Conservation (phyloP, 805 yeast species). For the Allodekkera sacchari region DNA sequence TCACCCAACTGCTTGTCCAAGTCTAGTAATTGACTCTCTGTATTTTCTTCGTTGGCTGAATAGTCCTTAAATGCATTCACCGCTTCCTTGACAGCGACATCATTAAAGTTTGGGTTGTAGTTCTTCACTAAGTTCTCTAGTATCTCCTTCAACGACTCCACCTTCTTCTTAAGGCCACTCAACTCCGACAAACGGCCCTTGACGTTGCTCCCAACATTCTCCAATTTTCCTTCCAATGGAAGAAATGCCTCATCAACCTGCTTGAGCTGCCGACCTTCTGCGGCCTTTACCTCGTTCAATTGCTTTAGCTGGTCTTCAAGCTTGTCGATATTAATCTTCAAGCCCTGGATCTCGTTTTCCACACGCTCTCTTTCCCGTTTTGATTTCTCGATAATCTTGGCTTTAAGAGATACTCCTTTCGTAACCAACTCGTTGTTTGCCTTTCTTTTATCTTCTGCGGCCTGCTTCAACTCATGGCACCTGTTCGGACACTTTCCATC, state of each 20-base stretch:
- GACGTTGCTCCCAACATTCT: background rate
- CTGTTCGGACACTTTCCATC: conserved; percentile 43
- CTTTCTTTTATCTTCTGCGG: conserved; percentile 20
- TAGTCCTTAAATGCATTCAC: conserved; percentile 47
- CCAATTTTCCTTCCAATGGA: background rate
- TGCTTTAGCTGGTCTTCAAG: conserved; percentile 21
- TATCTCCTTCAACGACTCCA: conserved; percentile 33
- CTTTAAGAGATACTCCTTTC: conserved; percentile 29
- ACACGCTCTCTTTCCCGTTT: conserved; percentile 11
- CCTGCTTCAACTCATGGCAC: conserved; percentile 43
- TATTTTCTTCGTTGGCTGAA: conserved; percentile 28
- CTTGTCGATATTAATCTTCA: conserved; percentile 7
- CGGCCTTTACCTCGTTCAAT: conserved; percentile 4
- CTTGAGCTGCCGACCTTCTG: conserved; percentile 1
- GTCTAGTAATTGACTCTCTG: background rate
- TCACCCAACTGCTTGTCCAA: background rate
- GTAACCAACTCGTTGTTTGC: conserved; percentile 13
- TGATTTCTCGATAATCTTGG: conserved; percentile 24
- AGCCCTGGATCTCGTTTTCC: conserved; percentile 9
- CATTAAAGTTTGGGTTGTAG: conserved; percentile 83
- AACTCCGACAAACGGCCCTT: conserved; percentile 1
- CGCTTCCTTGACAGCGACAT: conserved; percentile 73
- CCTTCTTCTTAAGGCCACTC: background rate
- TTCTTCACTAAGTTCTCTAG: conserved; percentile 40
- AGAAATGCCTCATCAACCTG: conserved; percentile 1